Percentiles rank a stretch among this genome's conserved stretches.
phyloP scores from a whole-genome alignment of 2,329 filamentous ascomycete species.

The Phyllosticta ampelicida region DNA sequence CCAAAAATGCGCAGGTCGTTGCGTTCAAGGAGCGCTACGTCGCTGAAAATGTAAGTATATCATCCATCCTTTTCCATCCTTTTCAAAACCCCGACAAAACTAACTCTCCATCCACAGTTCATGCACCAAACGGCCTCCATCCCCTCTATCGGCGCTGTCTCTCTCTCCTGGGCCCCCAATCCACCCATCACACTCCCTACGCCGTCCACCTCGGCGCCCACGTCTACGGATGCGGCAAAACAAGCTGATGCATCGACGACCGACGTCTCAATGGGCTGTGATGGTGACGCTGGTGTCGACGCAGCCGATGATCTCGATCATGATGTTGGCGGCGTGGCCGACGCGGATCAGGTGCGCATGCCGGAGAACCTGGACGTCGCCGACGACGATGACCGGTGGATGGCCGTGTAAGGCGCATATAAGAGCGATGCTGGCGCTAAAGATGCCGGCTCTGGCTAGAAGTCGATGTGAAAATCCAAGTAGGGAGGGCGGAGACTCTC shows the following conservation, averaged over 20 bases:
- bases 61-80: conserved; percentile 4
- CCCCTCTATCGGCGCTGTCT: conserved; percentile 52
- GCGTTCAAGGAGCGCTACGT: conserved; percentile 41
- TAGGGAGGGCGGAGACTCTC: too few relatives aligned
- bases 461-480: too few relatives aligned
- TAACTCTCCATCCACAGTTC: conserved; percentile 25
- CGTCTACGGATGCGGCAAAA: not conserved
- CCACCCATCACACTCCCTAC: not conserved
- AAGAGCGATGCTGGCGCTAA: too few relatives aligned
- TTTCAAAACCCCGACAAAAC: not conserved
- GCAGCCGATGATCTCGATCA: conserved; percentile 3
- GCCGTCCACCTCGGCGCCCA: not conserved
- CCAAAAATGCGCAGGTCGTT: conserved; percentile 29
- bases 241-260: not conserved
- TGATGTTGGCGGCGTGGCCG: conserved; percentile 8
- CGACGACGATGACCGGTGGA: conserved; percentile 38
- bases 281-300: not conserved
- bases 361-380: conserved; percentile 40
- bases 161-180: conserved; percentile 52
- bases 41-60: conserved; percentile 47
- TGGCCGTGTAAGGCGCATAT: conserved; percentile 13
- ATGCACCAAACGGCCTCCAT: conserved; percentile 45
- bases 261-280: conserved; percentile 1
- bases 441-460: too few relatives aligned
- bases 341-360: conserved; percentile 11